Evolutionary conservation across 768 basidiomycete species (phyloP), one percentile per base, ranked within the genome.

Genomic region (Trametes gibbosa): DNA sequence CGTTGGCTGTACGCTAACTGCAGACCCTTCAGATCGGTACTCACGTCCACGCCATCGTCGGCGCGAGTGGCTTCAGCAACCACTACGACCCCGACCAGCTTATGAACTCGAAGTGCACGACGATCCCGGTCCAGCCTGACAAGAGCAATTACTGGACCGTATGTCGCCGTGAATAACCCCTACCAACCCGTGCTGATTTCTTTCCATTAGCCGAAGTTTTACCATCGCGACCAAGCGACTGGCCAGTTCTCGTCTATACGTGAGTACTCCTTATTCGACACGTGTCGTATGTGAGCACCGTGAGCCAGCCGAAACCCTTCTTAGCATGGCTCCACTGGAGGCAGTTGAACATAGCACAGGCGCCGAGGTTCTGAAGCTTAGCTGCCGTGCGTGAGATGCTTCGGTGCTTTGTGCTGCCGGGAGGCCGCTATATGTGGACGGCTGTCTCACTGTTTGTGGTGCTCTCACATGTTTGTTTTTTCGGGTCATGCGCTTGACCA

Each of bases 111-210:
- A 58, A 64, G 39, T 64, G 63, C 48, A 57, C 63, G 16, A 64
- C 59, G 10, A 52, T 61, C 40, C 48, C 63, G n/a, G 56, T 64
- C 17, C 63, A 64, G 43, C 19, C 50, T 2, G 67, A 68, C 59
- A 54, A 59, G 62, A 66, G 65, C 49, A 61, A 63, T 46, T 68
- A 68, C 52, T 68, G 67, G 67, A 58, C 58, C 47, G 66, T 65
- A 59, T 24, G 65, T 56, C 25, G 9, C 43, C 51, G 29, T 12
- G 12, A 37, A 29, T 25, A 24, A 27, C 2, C 10, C 32, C 5
- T 9, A 12, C 7, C 1, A 39, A 3, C 27, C 29, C 14, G 42
- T 17, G 46, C 55, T 56, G 55, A 56, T 41, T 47, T 0, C 48
- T 17, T 47, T 27, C n/a, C n/a, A 42, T 41, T 47, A 66, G 65